Percentiles rank a stretch among this genome's conserved stretches.
Evolutionary conservation across 1,139 yeast genomes (phyloP).

Genomic region (Candida labiduridarum): DNA sequence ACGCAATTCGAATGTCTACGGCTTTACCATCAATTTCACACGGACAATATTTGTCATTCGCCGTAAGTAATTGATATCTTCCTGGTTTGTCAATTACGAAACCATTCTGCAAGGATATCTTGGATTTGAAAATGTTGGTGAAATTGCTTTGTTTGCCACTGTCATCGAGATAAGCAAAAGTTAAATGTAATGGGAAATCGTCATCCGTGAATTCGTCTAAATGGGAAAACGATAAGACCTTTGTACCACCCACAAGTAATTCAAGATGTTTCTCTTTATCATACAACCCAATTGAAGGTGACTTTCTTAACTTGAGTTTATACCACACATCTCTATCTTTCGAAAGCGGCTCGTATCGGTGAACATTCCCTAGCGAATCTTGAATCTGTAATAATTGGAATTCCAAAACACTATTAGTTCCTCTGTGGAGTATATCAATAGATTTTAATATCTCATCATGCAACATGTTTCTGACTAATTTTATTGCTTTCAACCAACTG

Average conservation of each 20-base stretch:
- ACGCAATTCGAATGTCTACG: constrained; percentile 27
- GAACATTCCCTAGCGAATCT: constrained; percentile 76
- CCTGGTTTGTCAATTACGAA: constrained; percentile 62
- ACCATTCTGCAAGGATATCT: constrained; percentile 31
- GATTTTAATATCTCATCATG: constrained; percentile 37
- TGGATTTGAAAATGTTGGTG: constrained; percentile 38
- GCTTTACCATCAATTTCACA: constrained; percentile 46
- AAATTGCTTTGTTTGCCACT: constrained; percentile 17
- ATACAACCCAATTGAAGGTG: constrained; percentile 49
- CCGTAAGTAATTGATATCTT: constrained; percentile 52
- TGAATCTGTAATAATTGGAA: constrained; percentile 67
- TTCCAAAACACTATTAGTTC: constrained; percentile 56
- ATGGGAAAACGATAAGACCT: constrained; percentile 31
- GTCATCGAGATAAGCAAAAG: constrained; percentile 28
- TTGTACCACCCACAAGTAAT: constrained; percentile 43
- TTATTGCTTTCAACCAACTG: constrained; percentile 26
- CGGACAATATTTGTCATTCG: constrained; percentile 62
- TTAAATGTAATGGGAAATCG: constrained; percentile 53
- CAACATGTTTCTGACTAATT: constrained; percentile 34
- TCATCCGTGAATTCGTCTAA: constrained; percentile 22
- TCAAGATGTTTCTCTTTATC: constrained; percentile 41
- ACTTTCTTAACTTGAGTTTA: constrained; percentile 62
- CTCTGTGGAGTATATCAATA: constrained; percentile 28
- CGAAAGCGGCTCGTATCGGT: constrained; percentile 54
- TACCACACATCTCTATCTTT: constrained; percentile 51